phyloP scores from a whole-genome alignment of 1,139 yeast species.

The Blastobotrys raffinosifermentans region DNA sequence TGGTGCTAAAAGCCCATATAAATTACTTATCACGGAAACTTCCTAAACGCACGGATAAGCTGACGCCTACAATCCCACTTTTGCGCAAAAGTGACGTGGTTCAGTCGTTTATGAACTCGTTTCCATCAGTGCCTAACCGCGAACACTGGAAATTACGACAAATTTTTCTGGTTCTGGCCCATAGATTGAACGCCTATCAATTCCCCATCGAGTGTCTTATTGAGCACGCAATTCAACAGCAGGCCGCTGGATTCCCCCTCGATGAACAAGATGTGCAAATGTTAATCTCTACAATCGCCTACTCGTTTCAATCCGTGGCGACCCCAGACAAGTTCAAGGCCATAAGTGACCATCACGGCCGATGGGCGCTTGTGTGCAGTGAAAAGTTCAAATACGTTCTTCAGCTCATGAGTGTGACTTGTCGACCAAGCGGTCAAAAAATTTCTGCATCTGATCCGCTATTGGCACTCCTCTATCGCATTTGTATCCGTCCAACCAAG shows the following conservation, averaged over 20 bases:
- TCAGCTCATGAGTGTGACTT: conserved; percentile 23
- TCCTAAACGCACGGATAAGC: no score
- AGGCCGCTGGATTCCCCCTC: conserved; percentile 28
- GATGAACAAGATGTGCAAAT: conserved; percentile 28
- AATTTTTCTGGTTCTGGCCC: conserved; percentile 38
- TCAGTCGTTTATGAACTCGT: conserved; percentile 22
- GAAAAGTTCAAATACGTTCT: neutral
- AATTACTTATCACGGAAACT: no score
- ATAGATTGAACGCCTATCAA: conserved; percentile 35
- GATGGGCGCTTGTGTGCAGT: neutral
- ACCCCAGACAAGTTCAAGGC: no score
- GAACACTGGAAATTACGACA: conserved; percentile 38
- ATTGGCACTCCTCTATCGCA: conserved; percentile 22
- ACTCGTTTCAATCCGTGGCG: conserved; percentile 24
- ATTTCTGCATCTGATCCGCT: conserved; percentile 9
- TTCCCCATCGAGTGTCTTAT: conserved; percentile 27
- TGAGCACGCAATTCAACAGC: conserved; percentile 27
- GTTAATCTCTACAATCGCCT: conserved; percentile 28
- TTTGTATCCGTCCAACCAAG: neutral
- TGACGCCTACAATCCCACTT: no score
- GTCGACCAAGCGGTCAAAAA: neutral
- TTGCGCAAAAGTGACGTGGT: conserved; percentile 25
- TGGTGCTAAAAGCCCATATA: conserved; percentile 24
- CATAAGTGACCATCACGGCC: neutral
- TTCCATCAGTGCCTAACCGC: conserved; percentile 20